phyloP scores from a whole-genome alignment of 2,329 filamentous ascomycete genomes.

The Fusarium sp. region DNA sequence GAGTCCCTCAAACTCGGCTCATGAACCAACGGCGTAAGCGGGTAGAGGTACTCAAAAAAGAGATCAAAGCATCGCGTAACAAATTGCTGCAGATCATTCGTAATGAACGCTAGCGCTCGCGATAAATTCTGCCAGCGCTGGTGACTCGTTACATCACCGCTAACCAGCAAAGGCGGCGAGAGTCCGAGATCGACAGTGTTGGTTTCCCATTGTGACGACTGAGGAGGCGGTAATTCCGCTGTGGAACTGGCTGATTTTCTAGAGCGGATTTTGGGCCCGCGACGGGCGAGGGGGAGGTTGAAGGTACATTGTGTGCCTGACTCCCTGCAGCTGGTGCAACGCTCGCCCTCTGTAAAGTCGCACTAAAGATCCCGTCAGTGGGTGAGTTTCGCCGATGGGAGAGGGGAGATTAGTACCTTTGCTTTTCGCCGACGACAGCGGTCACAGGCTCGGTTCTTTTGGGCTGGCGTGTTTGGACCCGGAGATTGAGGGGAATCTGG shows the following conservation, averaged over 20 bases:
- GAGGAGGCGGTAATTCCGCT: conserved; percentile 22
- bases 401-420: conserved; percentile 38
- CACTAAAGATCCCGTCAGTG: conserved; percentile 36
- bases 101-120: conserved; percentile 36
- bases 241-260: conserved; percentile 15
- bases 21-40: conserved; percentile 53
- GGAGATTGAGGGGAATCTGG: conserved; percentile 30
- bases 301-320: conserved; percentile 49
- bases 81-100: conserved; percentile 39
- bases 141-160: conserved; percentile 16
- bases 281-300: conserved; percentile 49
- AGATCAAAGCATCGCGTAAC: conserved; percentile 50
- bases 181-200: conserved; percentile 28
- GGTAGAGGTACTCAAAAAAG: conserved; percentile 55
- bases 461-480: conserved; percentile 12
- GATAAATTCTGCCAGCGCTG: conserved; percentile 44
- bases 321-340: conserved; percentile 48
- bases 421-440: conserved; percentile 51
- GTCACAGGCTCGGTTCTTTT: conserved; percentile 47
- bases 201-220: conserved; percentile 34
- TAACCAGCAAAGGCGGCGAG: conserved; percentile 36
- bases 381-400: conserved; percentile 12
- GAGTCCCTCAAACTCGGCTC: conserved; percentile 52
- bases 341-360: conserved; percentile 36
- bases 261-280: conserved; percentile 48